phyloP scores from a whole-genome alignment of 2,329 filamentous ascomycete genomes.

The Talaromyces atroroseus region DNA sequence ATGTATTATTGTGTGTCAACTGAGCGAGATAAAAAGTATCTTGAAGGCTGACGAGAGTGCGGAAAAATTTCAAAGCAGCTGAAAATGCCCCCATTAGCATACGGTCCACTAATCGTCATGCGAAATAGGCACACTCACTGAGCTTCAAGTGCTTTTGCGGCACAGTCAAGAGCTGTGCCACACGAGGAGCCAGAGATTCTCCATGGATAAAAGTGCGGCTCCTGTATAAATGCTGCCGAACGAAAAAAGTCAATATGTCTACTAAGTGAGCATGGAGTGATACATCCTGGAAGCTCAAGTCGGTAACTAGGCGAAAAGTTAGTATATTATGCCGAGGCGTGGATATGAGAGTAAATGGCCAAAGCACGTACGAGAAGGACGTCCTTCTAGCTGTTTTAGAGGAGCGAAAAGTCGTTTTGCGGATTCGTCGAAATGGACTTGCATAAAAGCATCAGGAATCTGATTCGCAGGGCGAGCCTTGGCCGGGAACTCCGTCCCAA shows the following conservation, averaged over 20 bases:
- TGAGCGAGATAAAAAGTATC: conserved; percentile 90
- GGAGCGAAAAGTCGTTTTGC: conserved; percentile 82
- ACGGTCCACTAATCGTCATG: neutral
- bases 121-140: conserved; percentile 50
- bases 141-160: conserved; percentile 90
- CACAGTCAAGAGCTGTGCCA: conserved; percentile 74
- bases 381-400: conserved; percentile 69
- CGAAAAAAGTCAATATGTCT: conserved; percentile 89
- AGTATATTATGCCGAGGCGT: conserved; percentile 9
- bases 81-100: conserved; percentile 2
- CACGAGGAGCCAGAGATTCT: conserved; percentile 69
- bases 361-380: conserved; percentile 45
- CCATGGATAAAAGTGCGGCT: conserved; percentile 83
- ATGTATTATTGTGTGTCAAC: conserved; percentile 71
- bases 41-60: conserved; percentile 74
- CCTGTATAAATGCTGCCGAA: conserved; percentile 78
- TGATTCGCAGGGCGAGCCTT: conserved; percentile 62
- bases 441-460: conserved; percentile 79
- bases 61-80: conserved; percentile 92
- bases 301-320: conserved; percentile 48
- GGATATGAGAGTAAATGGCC: neutral
- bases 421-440: conserved; percentile 83
- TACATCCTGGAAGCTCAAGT: conserved; percentile 75
- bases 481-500: conserved; percentile 62
- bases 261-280: conserved; percentile 88